phyloP scores from a whole-genome alignment of 2,329 filamentous ascomycete species.

The Gaeumannomyces tritici region DNA sequence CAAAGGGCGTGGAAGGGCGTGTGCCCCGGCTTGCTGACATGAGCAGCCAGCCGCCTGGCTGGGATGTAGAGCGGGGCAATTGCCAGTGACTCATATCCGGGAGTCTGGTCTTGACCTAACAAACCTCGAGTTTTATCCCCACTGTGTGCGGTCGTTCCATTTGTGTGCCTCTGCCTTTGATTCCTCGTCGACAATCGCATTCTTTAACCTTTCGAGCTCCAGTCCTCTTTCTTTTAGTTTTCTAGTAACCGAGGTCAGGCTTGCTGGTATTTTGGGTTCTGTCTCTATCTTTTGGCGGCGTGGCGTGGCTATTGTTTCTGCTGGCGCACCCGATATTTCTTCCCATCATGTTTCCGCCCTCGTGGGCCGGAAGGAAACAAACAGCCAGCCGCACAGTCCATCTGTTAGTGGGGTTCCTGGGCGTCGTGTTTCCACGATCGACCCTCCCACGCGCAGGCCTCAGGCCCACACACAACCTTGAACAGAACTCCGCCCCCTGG shows the following conservation, averaged over 20 bases:
- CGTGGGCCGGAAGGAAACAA: too few species aligned
- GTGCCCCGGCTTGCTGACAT: conserved; percentile 3
- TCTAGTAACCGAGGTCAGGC: too few species aligned
- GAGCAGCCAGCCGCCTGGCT: not conserved
- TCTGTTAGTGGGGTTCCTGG: not conserved
- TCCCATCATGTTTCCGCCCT: not conserved
- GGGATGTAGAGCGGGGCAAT: not conserved
- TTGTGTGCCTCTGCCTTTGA: not conserved
- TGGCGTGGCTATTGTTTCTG: too few species aligned
- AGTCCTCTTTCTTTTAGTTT: not conserved
- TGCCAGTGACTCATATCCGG: not conserved
- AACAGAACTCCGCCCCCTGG: not conserved
- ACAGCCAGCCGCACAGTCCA: not conserved
- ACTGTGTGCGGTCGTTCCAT: not conserved
- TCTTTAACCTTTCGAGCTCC: not conserved
- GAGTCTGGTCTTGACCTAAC: not conserved
- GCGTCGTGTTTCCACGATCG: not conserved
- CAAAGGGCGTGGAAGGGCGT: not conserved
- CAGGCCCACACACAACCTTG: not conserved
- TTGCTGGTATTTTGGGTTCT: not conserved
- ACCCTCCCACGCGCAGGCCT: too few species aligned
- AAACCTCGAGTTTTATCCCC: not conserved
- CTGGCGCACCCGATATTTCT: too few species aligned
- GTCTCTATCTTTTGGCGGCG: not conserved
- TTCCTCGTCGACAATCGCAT: not conserved